phyloP scores from a whole-genome alignment of 1,139 yeast genomes.

The Meyerozyma sp. region DNA sequence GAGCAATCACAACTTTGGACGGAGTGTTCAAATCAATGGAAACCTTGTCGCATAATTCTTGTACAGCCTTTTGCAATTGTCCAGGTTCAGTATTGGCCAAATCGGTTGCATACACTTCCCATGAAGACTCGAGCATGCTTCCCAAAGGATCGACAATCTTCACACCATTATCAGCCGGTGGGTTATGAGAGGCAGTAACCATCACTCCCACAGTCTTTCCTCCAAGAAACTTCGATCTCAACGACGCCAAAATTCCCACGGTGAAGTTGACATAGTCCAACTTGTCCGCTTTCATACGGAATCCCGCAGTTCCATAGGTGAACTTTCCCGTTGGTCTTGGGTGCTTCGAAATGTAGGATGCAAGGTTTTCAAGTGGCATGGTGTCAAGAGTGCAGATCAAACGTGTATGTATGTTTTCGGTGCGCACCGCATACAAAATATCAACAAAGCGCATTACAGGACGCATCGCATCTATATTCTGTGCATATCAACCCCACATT shows the following conservation, averaged over 20 bases:
- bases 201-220: slow-evolving; percentile 81
- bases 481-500: background rate
- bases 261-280: slow-evolving; percentile 83
- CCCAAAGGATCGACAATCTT: slow-evolving; percentile 92
- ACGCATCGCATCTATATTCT: background rate
- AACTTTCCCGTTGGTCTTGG: slow-evolving; percentile 46
- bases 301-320: slow-evolving; percentile 95
- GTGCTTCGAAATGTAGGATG: slow-evolving; percentile 16
- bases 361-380: slow-evolving; percentile 10
- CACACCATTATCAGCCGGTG: slow-evolving; percentile 94
- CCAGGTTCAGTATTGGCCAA: slow-evolving; percentile 67
- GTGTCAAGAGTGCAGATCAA: background rate
- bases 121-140: slow-evolving; percentile 77
- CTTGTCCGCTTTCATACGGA: slow-evolving; percentile 67
- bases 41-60: slow-evolving; percentile 24
- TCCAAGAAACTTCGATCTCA: slow-evolving; percentile 66
- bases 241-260: slow-evolving; percentile 75
- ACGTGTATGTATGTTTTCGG: background rate
- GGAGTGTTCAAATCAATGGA: slow-evolving; percentile 32
- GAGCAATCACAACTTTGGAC: slow-evolving; percentile 50
- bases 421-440: background rate
- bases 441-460: background rate
- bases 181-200: slow-evolving; percentile 97
- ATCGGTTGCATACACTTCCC: slow-evolving; percentile 81
- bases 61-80: slow-evolving; percentile 21